phyloP scores from a whole-genome alignment of 805 yeast species.

The Dipodascus geniculatus region DNA sequence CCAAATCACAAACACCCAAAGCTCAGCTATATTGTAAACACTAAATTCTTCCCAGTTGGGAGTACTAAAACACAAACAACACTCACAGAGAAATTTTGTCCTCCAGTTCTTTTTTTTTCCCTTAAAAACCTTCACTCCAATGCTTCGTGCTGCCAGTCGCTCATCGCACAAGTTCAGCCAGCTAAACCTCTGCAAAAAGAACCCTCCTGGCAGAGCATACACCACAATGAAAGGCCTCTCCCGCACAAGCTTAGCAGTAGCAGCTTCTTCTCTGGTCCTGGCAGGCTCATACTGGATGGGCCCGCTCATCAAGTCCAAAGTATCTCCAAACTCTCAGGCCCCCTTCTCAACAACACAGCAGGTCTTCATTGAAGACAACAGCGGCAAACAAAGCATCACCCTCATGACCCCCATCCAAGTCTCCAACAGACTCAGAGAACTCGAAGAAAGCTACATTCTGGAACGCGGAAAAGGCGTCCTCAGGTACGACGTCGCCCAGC shows the following conservation, averaged over 20 bases:
- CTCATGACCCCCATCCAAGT: constrained; percentile 42
- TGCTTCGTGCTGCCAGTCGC: not conserved
- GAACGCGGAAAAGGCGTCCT: constrained; percentile 79
- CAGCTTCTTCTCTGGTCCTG: not conserved
- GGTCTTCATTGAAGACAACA: not conserved
- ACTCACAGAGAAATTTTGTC: not conserved
- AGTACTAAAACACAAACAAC: no score
- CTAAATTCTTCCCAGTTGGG: not conserved
- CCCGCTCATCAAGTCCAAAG: not conserved
- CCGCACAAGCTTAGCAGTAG: not conserved
- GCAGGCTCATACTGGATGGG: not conserved
- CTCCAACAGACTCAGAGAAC: constrained; percentile 49
- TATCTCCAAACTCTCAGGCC: not conserved
- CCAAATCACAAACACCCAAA: no score
- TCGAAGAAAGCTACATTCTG: constrained; percentile 70
- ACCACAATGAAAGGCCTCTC: not conserved
- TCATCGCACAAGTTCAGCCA: not conserved
- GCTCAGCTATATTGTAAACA: no score
- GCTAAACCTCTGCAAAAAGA: not conserved
- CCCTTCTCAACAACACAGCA: not conserved
- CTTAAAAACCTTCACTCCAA: not conserved
- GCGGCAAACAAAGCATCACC: not conserved
- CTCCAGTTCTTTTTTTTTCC: not conserved
- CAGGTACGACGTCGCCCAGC: constrained; percentile 80
- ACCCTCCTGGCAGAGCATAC: no score